A percentile compares a stretch with the other conserved stretches of the same genome.
Evolutionary conservation across 305 asterid species (phyloP).

Genomic region (Euphrasia arctica): DNA sequence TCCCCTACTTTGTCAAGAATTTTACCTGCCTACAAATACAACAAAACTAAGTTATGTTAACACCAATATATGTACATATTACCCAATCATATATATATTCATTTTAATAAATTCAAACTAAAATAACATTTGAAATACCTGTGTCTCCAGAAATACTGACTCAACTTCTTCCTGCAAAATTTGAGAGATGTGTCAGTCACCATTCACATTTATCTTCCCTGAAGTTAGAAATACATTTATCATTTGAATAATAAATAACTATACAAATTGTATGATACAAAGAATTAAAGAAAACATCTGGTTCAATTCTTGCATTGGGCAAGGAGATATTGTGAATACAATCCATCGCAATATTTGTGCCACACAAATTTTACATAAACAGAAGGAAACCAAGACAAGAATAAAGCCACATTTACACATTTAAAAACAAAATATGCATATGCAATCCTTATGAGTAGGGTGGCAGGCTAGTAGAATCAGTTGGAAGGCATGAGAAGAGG

Average conservation of each 20-base stretch:
- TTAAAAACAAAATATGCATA: conserved; percentile 1
- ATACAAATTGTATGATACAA: background rate
- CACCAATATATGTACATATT: background rate
- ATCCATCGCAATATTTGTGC: background rate
- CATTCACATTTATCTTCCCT: conserved; percentile 15
- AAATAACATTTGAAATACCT: conserved; percentile 38
- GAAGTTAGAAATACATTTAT: background rate
- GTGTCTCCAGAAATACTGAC: conserved; percentile 46
- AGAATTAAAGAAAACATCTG: conserved; percentile 1
- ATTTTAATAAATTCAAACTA: background rate
- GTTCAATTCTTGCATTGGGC: conserved; percentile 1
- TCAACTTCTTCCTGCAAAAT: conserved; percentile 64
- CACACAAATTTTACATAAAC: conserved; percentile 14
- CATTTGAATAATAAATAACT: background rate
- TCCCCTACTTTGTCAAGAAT: conserved; percentile 69
- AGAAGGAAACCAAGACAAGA: conserved; percentile 9
- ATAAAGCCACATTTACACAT: background rate
- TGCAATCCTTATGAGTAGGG: conserved; percentile 4
- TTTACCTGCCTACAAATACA: conserved; percentile 49
- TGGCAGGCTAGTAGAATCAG: background rate
- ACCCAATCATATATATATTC: background rate
- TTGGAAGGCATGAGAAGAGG: too few relatives aligned
- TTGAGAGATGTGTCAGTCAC: conserved; percentile 24
- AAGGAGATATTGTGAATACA: conserved; percentile 10
- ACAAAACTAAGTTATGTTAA: conserved; percentile 4